Conservation (phyloP, 73 alveolate species). For the Symbiodinium natans region DNA sequence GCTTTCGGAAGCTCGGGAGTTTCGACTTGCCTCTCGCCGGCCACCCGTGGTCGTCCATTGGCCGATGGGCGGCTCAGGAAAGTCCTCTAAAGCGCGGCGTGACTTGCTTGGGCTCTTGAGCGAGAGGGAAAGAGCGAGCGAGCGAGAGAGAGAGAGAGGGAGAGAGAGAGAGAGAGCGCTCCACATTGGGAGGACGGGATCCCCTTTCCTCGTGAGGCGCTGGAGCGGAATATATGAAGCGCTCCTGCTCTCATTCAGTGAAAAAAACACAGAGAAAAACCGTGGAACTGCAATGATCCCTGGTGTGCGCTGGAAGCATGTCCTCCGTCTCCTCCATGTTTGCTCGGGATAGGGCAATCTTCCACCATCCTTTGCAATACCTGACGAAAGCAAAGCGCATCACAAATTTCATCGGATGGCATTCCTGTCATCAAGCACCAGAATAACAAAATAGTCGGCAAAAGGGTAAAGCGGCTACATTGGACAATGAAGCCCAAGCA, state of each 20-base stretch:
- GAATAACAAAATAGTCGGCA: too few species aligned
- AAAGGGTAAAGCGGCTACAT: too few species aligned
- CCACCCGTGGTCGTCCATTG: constrained; percentile 45
- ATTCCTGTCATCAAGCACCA: too few species aligned
- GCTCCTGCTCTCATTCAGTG: constrained; percentile 28
- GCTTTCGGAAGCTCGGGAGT: background rate
- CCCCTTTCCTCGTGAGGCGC: constrained; percentile 86
- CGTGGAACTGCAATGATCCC: too few species aligned
- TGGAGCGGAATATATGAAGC: constrained; percentile 66
- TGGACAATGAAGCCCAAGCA: too few species aligned
- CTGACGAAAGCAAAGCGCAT: too few species aligned
- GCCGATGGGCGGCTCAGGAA: constrained; percentile 48
- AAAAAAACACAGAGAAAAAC: too few species aligned
- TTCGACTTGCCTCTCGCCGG: constrained; percentile 44
- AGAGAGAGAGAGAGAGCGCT: too few species aligned
- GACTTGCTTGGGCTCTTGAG: background rate
- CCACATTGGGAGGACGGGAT: too few species aligned
- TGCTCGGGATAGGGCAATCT: constrained; percentile 58
- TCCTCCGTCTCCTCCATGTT: constrained; percentile 16
- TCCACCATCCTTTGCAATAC: constrained; percentile 86
- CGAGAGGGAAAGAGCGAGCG: background rate
- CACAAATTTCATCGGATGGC: too few species aligned
- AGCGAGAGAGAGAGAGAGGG: background rate
- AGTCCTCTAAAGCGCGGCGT: background rate
- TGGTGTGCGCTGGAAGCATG: too few species aligned